These are phyloP conservation scores for Pyrenula aspistea DNA, from an alignment of 495 filamentous ascomycete species.

Conservation along the genomic window DNA sequence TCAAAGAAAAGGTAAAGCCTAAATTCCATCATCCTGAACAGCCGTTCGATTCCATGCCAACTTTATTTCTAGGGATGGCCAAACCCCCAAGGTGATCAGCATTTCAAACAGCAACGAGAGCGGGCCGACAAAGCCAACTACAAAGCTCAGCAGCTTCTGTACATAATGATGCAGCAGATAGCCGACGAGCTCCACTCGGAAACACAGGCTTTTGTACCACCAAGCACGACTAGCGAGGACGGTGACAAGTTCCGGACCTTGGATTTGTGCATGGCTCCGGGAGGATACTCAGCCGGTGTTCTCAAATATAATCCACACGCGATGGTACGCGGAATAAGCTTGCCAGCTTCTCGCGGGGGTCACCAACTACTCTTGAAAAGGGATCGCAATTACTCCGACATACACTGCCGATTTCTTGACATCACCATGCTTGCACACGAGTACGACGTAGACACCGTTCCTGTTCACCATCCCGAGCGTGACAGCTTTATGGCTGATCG, in stretches of 20 bases:
- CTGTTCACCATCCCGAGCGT: constrained; percentile 28
- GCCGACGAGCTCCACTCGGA: constrained; percentile 15
- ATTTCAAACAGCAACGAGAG: constrained; percentile 24
- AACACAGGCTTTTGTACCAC: constrained; percentile 10
- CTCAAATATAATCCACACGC: constrained; percentile 24
- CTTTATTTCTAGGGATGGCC: constrained; percentile 28
- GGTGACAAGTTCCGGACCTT: constrained; percentile 21
- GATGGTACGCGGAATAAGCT: constrained; percentile 25
- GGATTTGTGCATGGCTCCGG: constrained; percentile 48
- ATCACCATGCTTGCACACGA: constrained; percentile 43
- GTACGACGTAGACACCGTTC: constrained; percentile 30
- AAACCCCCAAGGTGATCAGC: constrained; percentile 22
- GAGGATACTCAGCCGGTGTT: constrained; percentile 30
- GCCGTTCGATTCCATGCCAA: background rate
- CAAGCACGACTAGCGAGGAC: background rate
- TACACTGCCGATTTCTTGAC: constrained; percentile 26
- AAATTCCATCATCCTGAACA: background rate
- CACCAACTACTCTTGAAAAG: constrained; percentile 26
- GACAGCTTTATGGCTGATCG: constrained; percentile 21
- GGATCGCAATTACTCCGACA: constrained; percentile 1
- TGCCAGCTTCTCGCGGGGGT: constrained; percentile 27
- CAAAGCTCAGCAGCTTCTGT: constrained; percentile 9
- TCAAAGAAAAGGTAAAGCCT: background rate
- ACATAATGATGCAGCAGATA: constrained; percentile 22
- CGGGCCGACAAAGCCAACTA: constrained; percentile 19